Conservation (phyloP, 1,284 basidiomycete genomes). For the Ceratobasidium sp. region DNA sequence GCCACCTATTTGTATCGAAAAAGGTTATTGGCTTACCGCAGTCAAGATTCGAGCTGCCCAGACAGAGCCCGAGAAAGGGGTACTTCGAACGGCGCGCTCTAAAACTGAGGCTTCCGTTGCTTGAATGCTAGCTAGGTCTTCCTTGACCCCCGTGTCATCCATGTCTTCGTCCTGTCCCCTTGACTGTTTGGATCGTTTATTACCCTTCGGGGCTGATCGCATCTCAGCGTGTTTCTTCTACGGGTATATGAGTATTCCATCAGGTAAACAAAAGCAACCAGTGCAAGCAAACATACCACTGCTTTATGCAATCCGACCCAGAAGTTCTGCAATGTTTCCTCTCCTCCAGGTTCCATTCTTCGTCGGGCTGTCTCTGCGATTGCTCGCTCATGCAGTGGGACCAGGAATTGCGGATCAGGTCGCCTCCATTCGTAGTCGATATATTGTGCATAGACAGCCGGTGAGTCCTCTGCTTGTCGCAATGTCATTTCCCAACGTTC, state of each 20-base stretch:
- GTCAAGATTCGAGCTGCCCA: constrained; percentile 47
- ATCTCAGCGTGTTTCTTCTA: constrained; percentile 35
- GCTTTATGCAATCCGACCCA: constrained; percentile 76
- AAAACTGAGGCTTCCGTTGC: constrained; percentile 32
- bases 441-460: constrained; percentile 74
- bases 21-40: constrained; percentile 41
- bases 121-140: constrained; percentile 32
- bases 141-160: constrained; percentile 23
- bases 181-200: constrained; percentile 25
- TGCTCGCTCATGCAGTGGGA: constrained; percentile 80
- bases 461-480: constrained; percentile 67
- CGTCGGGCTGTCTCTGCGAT: constrained; percentile 73
- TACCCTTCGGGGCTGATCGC: constrained; percentile 18
- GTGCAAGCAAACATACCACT: constrained; percentile 58
- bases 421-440: constrained; percentile 74
- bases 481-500: constrained; percentile 72
- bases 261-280: constrained; percentile 52
- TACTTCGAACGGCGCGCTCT: constrained; percentile 49
- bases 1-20: no score
- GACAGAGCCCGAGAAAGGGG: constrained; percentile 48
- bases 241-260: background rate
- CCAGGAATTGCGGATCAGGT: constrained; percentile 73
- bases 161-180: constrained; percentile 36
- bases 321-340: constrained; percentile 70
- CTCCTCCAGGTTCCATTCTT: constrained; percentile 59